Percentiles rank a stretch among this genome's conserved stretches.
Evolutionary conservation across 2,329 filamentous ascomycete genomes (phyloP).

Genomic region (Moelleriella libera): DNA sequence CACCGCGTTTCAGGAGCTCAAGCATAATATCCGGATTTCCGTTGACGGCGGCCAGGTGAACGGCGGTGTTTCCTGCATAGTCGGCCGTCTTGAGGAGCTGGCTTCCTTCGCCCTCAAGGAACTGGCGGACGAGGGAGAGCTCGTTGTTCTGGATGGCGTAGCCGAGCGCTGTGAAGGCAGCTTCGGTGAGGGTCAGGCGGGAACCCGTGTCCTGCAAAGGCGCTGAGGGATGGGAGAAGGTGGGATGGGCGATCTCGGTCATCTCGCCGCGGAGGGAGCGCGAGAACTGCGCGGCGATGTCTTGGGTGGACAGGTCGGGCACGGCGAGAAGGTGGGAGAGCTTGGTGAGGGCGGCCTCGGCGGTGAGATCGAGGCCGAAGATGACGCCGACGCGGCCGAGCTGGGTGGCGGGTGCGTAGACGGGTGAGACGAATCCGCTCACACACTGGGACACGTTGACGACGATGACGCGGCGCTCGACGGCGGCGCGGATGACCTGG

Average conservation of each 20-base stretch:
- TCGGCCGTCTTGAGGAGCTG: constrained; percentile 62
- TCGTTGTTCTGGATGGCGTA: constrained; percentile 68
- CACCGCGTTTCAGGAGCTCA: constrained; percentile 44
- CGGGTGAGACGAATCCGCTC: constrained; percentile 59
- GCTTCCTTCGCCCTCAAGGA: constrained; percentile 50
- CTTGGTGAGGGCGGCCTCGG: constrained; percentile 83
- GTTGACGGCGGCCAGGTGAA: constrained; percentile 43
- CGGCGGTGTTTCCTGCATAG: constrained; percentile 66
- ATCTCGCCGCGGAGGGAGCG: constrained; percentile 70
- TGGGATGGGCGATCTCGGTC: constrained; percentile 58
- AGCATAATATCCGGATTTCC: constrained; percentile 40
- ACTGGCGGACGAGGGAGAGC: constrained; percentile 46
- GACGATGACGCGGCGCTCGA: constrained; percentile 68
- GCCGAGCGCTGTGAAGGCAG: constrained; percentile 63
- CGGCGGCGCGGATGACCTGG: constrained; percentile 61
- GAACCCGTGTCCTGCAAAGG: constrained; percentile 27
- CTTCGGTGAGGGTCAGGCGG: constrained; percentile 33
- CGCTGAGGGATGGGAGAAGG: constrained; percentile 61
- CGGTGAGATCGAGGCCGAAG: constrained; percentile 78
- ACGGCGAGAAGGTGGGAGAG: constrained; percentile 70
- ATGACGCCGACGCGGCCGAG: constrained; percentile 76
- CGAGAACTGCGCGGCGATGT: constrained; percentile 59
- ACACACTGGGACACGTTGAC: constrained; percentile 88
- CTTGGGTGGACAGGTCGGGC: constrained; percentile 45
- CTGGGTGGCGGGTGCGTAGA: constrained; percentile 66